A percentile compares a stretch with the other conserved stretches of the same genome.
phyloP scores from a whole-genome alignment of 2,329 filamentous ascomycete species.

The Calonectria pteridis region DNA sequence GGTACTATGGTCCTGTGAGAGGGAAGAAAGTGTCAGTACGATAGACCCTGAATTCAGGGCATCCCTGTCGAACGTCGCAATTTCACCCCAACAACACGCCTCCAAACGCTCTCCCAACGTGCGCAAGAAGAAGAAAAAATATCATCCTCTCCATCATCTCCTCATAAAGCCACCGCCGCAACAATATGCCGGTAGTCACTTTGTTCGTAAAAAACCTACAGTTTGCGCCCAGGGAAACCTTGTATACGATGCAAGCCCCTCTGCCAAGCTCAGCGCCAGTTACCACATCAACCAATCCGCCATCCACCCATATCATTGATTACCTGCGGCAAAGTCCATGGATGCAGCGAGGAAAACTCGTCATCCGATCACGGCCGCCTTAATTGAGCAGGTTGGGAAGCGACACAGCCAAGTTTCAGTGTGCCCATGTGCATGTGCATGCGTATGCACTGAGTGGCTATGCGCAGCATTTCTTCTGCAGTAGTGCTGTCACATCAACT shows the following conservation, averaged over 20 bases:
- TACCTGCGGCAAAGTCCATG: neutral
- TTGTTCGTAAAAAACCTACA: neutral
- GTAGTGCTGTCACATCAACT: neutral
- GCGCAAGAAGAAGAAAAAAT: neutral
- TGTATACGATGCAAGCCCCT: neutral
- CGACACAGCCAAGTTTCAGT: neutral
- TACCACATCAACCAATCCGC: conserved; percentile 38
- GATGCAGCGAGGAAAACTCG: neutral
- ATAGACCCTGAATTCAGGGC: neutral
- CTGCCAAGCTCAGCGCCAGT: conserved; percentile 17
- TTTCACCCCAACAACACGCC: conserved; percentile 13
- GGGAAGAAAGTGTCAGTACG: neutral
- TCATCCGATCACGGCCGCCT: neutral
- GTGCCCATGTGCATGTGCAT: neutral
- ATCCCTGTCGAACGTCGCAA: neutral
- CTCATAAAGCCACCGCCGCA: neutral
- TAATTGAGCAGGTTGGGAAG: neutral
- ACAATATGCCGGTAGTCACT: neutral
- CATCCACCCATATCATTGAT: conserved; percentile 4
- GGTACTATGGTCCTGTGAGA: neutral
- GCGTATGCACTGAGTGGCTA: neutral
- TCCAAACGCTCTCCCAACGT: neutral
- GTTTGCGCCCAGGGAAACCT: neutral
- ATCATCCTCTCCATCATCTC: neutral
- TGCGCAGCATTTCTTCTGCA: neutral